Evolutionary conservation across 2,329 filamentous ascomycete species (phyloP).

Genomic region (Graphilbum fragrans): DNA sequence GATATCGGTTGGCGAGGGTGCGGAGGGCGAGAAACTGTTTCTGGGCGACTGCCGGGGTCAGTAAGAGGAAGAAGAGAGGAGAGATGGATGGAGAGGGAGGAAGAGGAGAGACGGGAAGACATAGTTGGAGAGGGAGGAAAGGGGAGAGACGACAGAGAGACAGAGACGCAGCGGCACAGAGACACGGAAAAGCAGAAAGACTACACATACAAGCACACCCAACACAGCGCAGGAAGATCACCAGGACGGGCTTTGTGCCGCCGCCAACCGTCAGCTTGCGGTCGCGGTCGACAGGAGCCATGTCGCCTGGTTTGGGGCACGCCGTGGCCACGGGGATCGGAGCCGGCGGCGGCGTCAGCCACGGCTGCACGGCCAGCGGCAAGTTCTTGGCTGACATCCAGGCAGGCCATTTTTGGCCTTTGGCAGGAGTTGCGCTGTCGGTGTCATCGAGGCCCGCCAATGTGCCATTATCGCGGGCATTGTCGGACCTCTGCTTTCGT

Average conservation of each 20-base stretch:
- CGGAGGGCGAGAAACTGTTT: constrained; percentile 45
- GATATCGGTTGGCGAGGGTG: constrained; percentile 38
- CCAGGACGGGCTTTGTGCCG: constrained; percentile 30
- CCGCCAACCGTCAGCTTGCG: constrained; percentile 28
- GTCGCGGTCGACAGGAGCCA: constrained; percentile 34
- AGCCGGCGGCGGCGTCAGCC: constrained; percentile 38
- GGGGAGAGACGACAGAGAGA: not conserved
- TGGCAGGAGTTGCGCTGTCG: constrained; percentile 13
- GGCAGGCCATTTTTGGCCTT: constrained; percentile 20
- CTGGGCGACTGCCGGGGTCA: constrained; percentile 32
- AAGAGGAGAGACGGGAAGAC: not conserved
- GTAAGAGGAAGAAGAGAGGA: not conserved
- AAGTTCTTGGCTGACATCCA: constrained; percentile 39
- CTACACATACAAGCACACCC: constrained; percentile 43
- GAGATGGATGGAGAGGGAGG: not conserved
- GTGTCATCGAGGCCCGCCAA: constrained; percentile 18
- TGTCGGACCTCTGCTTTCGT: constrained; percentile 13
- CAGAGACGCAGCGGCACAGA: not conserved
- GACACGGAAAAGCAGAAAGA: constrained; percentile 1
- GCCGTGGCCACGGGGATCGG: constrained; percentile 32
- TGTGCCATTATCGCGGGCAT: constrained; percentile 11
- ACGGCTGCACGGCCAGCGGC: constrained; percentile 39
- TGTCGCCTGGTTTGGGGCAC: constrained; percentile 34
- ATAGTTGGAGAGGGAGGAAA: constrained; percentile 1
- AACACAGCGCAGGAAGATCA: constrained; percentile 42